Base-by-base conservation (phyloP, 352 stramenopile species). In the Thraustochytrium striatum region DNA sequence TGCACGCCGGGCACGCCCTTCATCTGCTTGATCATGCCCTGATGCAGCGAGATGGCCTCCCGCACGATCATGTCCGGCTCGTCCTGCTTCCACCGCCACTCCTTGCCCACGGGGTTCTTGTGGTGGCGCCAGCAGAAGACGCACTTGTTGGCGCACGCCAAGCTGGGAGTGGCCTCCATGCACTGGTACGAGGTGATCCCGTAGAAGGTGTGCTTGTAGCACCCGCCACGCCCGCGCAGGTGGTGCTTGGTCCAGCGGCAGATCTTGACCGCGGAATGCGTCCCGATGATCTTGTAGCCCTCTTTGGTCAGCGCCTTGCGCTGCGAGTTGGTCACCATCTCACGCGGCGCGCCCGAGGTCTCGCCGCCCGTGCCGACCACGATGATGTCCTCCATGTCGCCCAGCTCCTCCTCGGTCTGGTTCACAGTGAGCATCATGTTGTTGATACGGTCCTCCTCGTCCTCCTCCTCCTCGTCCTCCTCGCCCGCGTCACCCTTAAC, bases 171-270 rank as follows among this genome's bases (percentile, higher is more conserved):
- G 19, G 93, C 96, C 87, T 99, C 96, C 95, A 99, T 99, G 84
- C 95, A 99, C 87, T 98, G 94, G 83, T 98, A 98, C 62, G 88
- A 96, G 11, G 73, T 98, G 81, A 99, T 98, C n/a, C 95, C 95
- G 83, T 98, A 99, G 84, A 98, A 98, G 21, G 93, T 97, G 83
- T 99, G 96, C 85, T 99, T 99, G 88, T 99, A 99, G 85, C 95
- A 99, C 21, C 94, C 95, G 50, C 95, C 95, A 53, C 94, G 88
- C 28, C 96, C 95, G 47, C 95, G 90, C 19, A 99, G 86, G 80
- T 99, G 95, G 84, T 98, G 93, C 85, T 99, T 99, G 13, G 94
- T 98, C 96, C 96, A 99, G 13, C 96, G 91, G 72, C 96, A 99
- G 3, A 99, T 85, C 86, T 99, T 99, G 38, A 99, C 96, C 21